Evolutionary conservation across 2,329 filamentous ascomycete species (phyloP).

Genomic region (Colletotrichum nymphaeae): DNA sequence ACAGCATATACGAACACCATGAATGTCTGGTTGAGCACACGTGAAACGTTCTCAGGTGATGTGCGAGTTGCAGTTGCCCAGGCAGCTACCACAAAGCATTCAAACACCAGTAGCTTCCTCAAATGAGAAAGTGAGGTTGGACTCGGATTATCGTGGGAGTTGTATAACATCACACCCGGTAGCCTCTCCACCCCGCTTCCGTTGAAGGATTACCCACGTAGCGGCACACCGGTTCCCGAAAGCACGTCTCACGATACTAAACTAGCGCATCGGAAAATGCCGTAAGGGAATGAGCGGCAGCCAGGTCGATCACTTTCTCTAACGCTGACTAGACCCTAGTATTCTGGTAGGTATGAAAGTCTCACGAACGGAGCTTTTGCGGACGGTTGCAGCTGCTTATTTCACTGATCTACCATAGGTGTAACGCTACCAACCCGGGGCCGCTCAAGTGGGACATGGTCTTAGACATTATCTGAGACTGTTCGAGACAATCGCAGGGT

Average conservation of each 20-base stretch:
- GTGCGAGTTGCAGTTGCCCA: not conserved
- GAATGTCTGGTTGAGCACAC: not conserved
- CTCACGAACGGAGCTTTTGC: not conserved
- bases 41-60: not conserved
- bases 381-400: constrained; percentile 18
- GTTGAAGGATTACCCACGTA: not conserved
- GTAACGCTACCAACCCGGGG: not conserved
- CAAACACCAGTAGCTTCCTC: not conserved
- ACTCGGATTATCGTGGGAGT: not conserved
- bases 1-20: not conserved
- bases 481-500: not conserved
- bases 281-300: not conserved
- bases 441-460: not conserved
- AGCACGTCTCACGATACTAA: not conserved
- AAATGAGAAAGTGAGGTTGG: not conserved
- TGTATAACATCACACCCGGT: not conserved
- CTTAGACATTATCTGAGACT: constrained; percentile 29
- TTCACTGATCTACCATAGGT: not conserved
- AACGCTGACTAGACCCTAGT: not conserved
- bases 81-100: not conserved
- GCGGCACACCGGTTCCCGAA: not conserved
- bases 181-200: not conserved
- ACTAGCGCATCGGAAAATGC: not conserved
- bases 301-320: not conserved
- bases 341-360: not conserved